Conservation (phyloP, 371 early-diverging fungal species). For the Mucor piriformis region DNA sequence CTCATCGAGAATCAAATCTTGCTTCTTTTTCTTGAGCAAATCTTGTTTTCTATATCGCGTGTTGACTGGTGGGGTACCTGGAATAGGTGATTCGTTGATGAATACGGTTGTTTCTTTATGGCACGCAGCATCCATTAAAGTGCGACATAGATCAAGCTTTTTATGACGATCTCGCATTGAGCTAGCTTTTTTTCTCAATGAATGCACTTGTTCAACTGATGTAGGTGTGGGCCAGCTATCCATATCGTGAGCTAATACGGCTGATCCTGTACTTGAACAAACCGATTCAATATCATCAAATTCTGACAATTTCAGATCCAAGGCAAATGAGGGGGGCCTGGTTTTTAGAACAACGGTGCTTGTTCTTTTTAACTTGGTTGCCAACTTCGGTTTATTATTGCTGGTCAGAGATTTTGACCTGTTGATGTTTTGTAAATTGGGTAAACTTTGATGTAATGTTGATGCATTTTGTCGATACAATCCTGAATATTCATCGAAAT, state of each 20-base stretch:
- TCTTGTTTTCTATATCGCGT: conserved; percentile 17
- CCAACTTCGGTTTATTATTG: background rate
- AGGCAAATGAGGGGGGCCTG: background rate
- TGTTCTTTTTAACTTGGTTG: background rate
- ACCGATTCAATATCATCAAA: background rate
- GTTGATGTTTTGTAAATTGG: conserved; percentile 1
- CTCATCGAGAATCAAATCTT: conserved; percentile 48
- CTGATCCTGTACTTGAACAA: background rate
- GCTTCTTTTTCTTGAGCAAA: conserved; percentile 17
- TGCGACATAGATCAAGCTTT: conserved; percentile 22
- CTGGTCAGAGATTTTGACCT: background rate
- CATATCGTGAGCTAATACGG: background rate
- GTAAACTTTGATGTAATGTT: conserved; percentile 10
- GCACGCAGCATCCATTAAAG: conserved; percentile 22
- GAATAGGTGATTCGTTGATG: conserved; percentile 7
- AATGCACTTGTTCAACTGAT: conserved; percentile 11
- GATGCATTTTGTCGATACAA: conserved; percentile 33
- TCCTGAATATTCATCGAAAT: conserved; percentile 43
- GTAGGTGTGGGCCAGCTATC: conserved; percentile 18
- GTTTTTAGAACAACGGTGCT: background rate
- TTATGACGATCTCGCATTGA: conserved; percentile 10
- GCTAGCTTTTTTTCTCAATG: conserved; percentile 17
- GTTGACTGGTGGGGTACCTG: conserved; percentile 14
- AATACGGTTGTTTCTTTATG: background rate
- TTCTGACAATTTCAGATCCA: background rate